phyloP scores from a whole-genome alignment of 2,329 filamentous ascomycete genomes.

The Colletotrichum limetticola region DNA sequence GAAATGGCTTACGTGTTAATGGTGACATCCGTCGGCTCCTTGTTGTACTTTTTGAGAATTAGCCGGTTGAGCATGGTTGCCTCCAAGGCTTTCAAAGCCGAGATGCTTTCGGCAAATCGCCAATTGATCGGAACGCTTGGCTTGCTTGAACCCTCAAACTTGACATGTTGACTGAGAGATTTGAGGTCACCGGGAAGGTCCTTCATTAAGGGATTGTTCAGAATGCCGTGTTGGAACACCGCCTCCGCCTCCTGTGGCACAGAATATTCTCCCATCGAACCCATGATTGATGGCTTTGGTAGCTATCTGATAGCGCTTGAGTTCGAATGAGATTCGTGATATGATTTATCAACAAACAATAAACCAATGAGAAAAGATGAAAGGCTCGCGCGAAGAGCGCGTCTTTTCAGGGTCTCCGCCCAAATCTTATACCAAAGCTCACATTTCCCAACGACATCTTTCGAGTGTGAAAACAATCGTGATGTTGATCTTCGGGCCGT shows the following conservation, averaged over 20 bases:
- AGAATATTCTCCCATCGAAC: slow-evolving; percentile 23
- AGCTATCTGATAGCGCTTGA: neutral
- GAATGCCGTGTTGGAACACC: slow-evolving; percentile 14
- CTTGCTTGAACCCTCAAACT: slow-evolving; percentile 53
- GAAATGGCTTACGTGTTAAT: slow-evolving; percentile 54
- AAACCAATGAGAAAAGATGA: neutral
- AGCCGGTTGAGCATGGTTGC: slow-evolving; percentile 57
- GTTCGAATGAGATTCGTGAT: too few relatives aligned
- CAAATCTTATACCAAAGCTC: neutral
- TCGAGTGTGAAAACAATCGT: neutral
- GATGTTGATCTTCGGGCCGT: neutral
- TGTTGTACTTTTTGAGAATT: slow-evolving; percentile 56
- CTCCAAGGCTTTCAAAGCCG: slow-evolving; percentile 59
- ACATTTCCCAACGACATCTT: neutral
- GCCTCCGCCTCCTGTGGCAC: slow-evolving; percentile 27
- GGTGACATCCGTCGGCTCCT: slow-evolving; percentile 49
- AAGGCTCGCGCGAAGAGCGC: neutral
- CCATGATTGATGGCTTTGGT: neutral
- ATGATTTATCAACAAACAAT: neutral
- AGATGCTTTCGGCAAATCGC: slow-evolving; percentile 65
- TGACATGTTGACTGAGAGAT: slow-evolving; percentile 39
- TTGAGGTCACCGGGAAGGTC: slow-evolving; percentile 18
- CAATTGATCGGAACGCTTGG: slow-evolving; percentile 65
- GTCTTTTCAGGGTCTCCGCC: neutral
- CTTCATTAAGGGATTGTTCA: slow-evolving; percentile 27